Percentiles rank a stretch among this genome's conserved stretches.
Conservation (phyloP, 768 basidiomycete species). For the Mycena capillaripes region DNA sequence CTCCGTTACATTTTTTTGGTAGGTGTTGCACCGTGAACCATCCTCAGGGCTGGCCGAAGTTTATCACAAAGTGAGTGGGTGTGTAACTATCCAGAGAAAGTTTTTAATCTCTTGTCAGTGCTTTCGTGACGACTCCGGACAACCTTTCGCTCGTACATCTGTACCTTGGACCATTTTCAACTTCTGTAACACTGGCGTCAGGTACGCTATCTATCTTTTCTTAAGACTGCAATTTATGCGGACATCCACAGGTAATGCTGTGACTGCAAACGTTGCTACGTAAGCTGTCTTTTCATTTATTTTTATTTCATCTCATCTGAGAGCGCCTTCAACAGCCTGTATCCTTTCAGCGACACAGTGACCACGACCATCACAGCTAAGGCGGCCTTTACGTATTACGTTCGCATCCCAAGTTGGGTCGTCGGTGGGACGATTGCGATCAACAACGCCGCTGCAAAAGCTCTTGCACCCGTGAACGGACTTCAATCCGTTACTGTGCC, state of each 20-base stretch:
- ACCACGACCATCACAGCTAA: conserved; percentile 60
- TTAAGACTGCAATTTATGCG: neutral
- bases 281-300: neutral
- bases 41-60: conserved; percentile 70
- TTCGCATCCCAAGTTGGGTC: conserved; percentile 68
- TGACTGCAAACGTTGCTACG: conserved; percentile 61
- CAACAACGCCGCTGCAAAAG: conserved; percentile 45
- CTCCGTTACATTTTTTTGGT: neutral
- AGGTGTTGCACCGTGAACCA: conserved; percentile 68
- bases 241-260: conserved; percentile 51
- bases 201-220: conserved; percentile 42
- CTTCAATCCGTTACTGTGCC: conserved; percentile 47
- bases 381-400: conserved; percentile 59
- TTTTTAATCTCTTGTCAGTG: conserved; percentile 26
- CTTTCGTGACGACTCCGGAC: conserved; percentile 64
- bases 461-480: conserved; percentile 48
- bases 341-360: conserved; percentile 66
- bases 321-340: conserved; percentile 38
- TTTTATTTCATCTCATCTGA: neutral
- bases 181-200: conserved; percentile 53
- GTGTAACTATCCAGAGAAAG: neutral
- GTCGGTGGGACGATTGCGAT: conserved; percentile 59
- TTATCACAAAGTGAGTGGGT: conserved; percentile 55
- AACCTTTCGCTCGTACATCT: conserved; percentile 60
- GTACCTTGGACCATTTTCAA: conserved; percentile 64